Base-by-base conservation (phyloP, 2,329 filamentous ascomycete species). In the Trichophyton equinum region DNA sequence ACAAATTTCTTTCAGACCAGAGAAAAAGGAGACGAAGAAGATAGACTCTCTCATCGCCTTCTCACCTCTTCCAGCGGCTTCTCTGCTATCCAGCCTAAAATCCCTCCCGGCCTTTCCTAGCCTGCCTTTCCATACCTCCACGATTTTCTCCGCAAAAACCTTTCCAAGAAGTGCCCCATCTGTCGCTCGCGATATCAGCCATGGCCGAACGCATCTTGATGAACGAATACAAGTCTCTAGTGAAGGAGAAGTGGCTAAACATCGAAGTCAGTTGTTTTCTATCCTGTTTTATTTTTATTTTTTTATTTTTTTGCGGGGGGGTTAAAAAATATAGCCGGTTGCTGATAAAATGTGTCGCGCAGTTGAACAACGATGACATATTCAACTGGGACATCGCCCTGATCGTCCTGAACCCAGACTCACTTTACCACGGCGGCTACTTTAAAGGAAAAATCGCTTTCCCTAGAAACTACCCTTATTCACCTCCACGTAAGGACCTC, bases 221-320 rank as follows among this genome's bases (percentile, higher is more conserved):
- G 88, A 87, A 87, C 67, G 92, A 97, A 79, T 85, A 89, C 77
- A 87, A 88, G 74, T 80, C 83, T 51, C 81, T 97, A 46, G 81
- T 84, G 60, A 91, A 94, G 74, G 91, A 96, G 80, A 90, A 89
- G 72, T 99, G 92, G 92, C 87, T 95, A 18, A 84, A 92, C 68
- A 89, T 96, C 66, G 88, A 95, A 72, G 88, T 91, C 75, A 64
- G 82, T 69, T 47, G 25, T 27, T 27, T 15, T 15, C 46, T 13
- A 2, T 51, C 8, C 46, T 27, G 9, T 27, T 15, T 18, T 18
- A 18, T 18, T 18, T 18, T 18, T 18, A 1, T 18, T 18, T 18
- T 18, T 18, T 1, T 18, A 18, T 18, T 6, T 15, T 44, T 22
- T 30, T 30, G 6, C 6, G 8, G 36, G 57, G 33, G 61, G 40